Percentiles rank a stretch among this genome's conserved stretches.
These are phyloP conservation scores for Leucocoprinus sp. DNA, from an alignment of 768 basidiomycete genomes.

Conservation along the genomic window DNA sequence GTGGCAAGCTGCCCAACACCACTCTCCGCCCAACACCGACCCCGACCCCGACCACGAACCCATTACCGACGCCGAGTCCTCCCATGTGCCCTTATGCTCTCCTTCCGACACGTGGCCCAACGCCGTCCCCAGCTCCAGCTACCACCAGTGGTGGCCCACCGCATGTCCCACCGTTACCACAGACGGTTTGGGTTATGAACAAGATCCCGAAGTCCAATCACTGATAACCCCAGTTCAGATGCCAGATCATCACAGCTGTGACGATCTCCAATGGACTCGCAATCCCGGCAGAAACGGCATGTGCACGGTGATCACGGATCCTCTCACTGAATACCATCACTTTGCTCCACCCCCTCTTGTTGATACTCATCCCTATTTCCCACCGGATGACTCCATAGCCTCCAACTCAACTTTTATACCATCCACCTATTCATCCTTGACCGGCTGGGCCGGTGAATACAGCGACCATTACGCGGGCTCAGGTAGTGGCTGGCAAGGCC, in stretches of 20 bases:
- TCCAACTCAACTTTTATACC: conserved; percentile 14
- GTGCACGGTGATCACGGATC: conserved; percentile 20
- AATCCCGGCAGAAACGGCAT: conserved; percentile 17
- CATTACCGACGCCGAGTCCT: not conserved
- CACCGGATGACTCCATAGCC: conserved; percentile 12
- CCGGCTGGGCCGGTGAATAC: conserved; percentile 30
- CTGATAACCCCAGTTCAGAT: conserved; percentile 20
- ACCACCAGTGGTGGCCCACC: conserved; percentile 3
- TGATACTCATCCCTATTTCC: conserved; percentile 9
- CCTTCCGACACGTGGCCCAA: conserved; percentile 27
- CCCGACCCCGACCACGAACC: conserved; percentile 1
- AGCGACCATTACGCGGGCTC: conserved; percentile 11
- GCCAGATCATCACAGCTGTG: conserved; percentile 15
- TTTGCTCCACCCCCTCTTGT: conserved; percentile 13
- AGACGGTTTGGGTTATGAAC: conserved; percentile 21
- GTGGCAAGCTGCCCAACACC: conserved; percentile 36
- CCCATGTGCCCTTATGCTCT: conserved; percentile 57
- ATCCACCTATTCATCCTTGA: conserved; percentile 28
- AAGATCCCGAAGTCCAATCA: conserved; percentile 17
- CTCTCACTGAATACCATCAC: conserved; percentile 15
- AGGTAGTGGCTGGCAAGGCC: not conserved
- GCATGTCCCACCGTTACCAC: conserved; percentile 9
- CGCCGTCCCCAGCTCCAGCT: conserved; percentile 3
- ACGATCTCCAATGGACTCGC: conserved; percentile 19
- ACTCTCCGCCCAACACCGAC: conserved; percentile 10